Conservation (phyloP, 805 yeast genomes). For the Saturnispora diversa region DNA sequence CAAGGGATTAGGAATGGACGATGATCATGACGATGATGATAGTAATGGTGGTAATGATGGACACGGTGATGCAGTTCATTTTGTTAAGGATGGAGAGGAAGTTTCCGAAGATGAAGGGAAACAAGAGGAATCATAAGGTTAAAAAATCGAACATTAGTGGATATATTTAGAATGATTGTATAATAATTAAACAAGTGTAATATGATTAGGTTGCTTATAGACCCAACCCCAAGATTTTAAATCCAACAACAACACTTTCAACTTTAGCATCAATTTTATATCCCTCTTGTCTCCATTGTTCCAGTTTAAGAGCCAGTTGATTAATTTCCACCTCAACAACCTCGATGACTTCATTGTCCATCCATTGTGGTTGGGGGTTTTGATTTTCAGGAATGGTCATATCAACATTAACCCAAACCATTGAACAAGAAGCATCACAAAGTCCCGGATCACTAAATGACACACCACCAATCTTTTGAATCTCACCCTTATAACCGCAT, state of each 20-base stretch:
- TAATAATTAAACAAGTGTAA: background rate
- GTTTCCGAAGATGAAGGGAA: background rate
- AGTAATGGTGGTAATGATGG: conserved; percentile 18
- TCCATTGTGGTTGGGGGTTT: conserved; percentile 67
- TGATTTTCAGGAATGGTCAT: conserved; percentile 53
- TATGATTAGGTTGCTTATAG: too few species aligned
- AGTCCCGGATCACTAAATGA: conserved; percentile 53
- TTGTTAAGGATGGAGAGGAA: conserved; percentile 20
- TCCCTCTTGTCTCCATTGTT: conserved; percentile 50
- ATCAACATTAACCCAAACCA: conserved; percentile 76
- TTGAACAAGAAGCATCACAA: conserved; percentile 77
- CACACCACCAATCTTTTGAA: conserved; percentile 22
- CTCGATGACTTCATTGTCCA: conserved; percentile 89
- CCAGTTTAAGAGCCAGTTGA: conserved; percentile 47
- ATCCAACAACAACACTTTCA: conserved; percentile 77
- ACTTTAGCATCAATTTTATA: conserved; percentile 80
- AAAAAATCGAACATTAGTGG: too few species aligned
- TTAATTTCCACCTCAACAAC: conserved; percentile 66
- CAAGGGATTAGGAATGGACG: conserved; percentile 20
- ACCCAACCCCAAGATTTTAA: conserved; percentile 5
- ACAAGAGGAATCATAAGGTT: background rate
- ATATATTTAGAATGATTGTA: too few species aligned
- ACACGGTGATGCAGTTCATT: conserved; percentile 28
- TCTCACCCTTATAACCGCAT: conserved; percentile 77
- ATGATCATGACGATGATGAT: conserved; percentile 19